phyloP scores from a whole-genome alignment of 2,329 filamentous ascomycete species.

The Reticulascus tulasneorum region DNA sequence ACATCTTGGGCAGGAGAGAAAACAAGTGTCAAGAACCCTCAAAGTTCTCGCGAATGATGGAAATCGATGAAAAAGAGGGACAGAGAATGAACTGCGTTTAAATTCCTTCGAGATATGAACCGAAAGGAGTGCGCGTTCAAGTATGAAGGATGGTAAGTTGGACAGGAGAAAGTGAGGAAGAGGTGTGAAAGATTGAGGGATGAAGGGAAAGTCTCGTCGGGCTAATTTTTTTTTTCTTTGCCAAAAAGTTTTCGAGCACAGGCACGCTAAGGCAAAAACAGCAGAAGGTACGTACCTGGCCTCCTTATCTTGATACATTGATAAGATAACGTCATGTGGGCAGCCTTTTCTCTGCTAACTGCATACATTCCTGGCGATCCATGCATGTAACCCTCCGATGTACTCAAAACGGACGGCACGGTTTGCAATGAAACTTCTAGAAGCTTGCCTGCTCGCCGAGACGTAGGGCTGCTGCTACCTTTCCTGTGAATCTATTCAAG shows the following conservation, averaged over 20 bases:
- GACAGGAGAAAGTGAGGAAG: slow-evolving; percentile 5
- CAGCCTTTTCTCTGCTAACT: too few relatives aligned
- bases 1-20: slow-evolving; percentile 32
- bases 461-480: too few relatives aligned
- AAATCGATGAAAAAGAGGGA: slow-evolving; percentile 8
- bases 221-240: slow-evolving; percentile 12
- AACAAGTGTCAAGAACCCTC: slow-evolving; percentile 3
- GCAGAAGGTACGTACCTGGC: slow-evolving; percentile 9
- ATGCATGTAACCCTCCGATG: too few relatives aligned
- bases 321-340: too few relatives aligned
- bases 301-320: too few relatives aligned
- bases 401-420: too few relatives aligned
- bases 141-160: slow-evolving; percentile 2
- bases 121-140: slow-evolving; percentile 9
- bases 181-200: slow-evolving; percentile 10
- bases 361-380: too few relatives aligned
- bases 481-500: too few relatives aligned
- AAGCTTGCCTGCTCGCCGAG: too few relatives aligned
- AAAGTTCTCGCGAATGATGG: slow-evolving; percentile 1
- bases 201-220: slow-evolving; percentile 8
- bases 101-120: slow-evolving; percentile 8
- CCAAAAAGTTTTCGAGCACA: slow-evolving; percentile 13
- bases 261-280: slow-evolving; percentile 13
- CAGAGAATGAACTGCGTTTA: slow-evolving; percentile 1
- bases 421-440: too few relatives aligned